Evolutionary conservation across 2,329 filamentous ascomycete species (phyloP).

Genomic region (Capronia epimyces): DNA sequence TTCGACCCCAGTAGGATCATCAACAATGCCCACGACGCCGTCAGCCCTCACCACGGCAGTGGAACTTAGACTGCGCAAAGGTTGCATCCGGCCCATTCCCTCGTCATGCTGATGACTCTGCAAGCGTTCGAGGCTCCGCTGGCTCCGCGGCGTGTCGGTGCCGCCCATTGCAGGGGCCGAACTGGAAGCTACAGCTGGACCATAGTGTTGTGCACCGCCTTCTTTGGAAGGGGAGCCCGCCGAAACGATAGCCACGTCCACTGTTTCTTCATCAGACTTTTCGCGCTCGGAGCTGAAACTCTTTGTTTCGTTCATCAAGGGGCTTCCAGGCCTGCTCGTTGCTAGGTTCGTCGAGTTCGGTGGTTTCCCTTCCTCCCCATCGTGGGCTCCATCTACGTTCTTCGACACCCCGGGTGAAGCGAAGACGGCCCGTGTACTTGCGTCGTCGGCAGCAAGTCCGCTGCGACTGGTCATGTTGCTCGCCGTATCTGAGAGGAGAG

Average conservation of each 20-base stretch:
- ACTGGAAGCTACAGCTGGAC: not conserved
- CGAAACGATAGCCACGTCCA: no score
- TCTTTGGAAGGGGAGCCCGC: no score
- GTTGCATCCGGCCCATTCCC: conserved; percentile 19
- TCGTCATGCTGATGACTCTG: conserved; percentile 23
- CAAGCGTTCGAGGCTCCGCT: conserved; percentile 26
- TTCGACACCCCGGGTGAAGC: conserved; percentile 24
- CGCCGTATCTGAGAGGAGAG: conserved; percentile 15
- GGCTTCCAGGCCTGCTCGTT: conserved; percentile 11
- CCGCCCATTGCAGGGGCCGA: conserved; percentile 3
- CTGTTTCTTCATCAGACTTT: not conserved
- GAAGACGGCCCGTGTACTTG: conserved; percentile 26
- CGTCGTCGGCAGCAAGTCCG: conserved; percentile 18
- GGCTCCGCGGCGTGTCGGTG: conserved; percentile 24
- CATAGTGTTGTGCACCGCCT: not conserved
- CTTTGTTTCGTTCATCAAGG: conserved; percentile 7
- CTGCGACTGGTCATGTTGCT: conserved; percentile 23
- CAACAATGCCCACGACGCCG: conserved; percentile 22
- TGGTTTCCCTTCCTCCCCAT: not conserved
- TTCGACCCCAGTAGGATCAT: not conserved
- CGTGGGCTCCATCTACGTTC: not conserved
- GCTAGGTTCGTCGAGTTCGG: not conserved
- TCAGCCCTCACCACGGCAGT: conserved; percentile 25
- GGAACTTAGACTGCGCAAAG: conserved; percentile 24
- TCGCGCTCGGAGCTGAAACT: conserved; percentile 4